phyloP scores from a whole-genome alignment of 768 basidiomycete species.

The Calocybe indica region DNA sequence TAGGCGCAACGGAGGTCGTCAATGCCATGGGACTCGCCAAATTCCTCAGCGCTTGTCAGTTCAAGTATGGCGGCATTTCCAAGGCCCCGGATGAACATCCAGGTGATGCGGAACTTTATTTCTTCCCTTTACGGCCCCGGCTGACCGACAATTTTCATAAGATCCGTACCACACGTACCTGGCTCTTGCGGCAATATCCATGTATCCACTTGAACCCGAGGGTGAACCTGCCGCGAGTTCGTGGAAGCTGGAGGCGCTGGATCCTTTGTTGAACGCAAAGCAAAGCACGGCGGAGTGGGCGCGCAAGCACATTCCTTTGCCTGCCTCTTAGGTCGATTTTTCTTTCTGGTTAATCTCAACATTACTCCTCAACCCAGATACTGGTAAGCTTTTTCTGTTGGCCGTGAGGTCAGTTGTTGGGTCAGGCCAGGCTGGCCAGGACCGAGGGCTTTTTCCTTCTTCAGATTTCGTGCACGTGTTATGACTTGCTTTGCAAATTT shows the following conservation, averaged over 20 bases:
- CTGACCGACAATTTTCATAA: conserved; percentile 15
- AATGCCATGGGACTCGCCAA: conserved; percentile 46
- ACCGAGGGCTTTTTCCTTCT: too few relatives aligned
- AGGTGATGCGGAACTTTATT: conserved; percentile 37
- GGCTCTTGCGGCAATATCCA: conserved; percentile 72
- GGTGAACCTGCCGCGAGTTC: conserved; percentile 24
- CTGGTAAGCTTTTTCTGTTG: not conserved
- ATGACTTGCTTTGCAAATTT: too few relatives aligned
- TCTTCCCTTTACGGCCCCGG: not conserved
- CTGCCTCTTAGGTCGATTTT: conserved; percentile 12
- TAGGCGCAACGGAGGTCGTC: conserved; percentile 55
- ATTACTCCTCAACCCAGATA: not conserved
- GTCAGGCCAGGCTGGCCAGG: too few relatives aligned
- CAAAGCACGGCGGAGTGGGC: conserved; percentile 65
- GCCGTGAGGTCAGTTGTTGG: too few relatives aligned
- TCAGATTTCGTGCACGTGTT: too few relatives aligned
- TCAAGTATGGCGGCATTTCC: conserved; percentile 82
- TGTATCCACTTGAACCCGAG: conserved; percentile 41
- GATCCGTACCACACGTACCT: conserved; percentile 97
- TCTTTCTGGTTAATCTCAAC: not conserved
- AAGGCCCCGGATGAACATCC: conserved; percentile 79
- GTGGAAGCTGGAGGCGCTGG: conserved; percentile 57
- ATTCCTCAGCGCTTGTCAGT: conserved; percentile 78
- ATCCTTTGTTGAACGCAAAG: conserved; percentile 69
- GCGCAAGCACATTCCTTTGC: conserved; percentile 40